These are phyloP conservation scores for Plasmodium inui DNA, from an alignment of 169 alveolate species.

Conservation along the genomic window DNA sequence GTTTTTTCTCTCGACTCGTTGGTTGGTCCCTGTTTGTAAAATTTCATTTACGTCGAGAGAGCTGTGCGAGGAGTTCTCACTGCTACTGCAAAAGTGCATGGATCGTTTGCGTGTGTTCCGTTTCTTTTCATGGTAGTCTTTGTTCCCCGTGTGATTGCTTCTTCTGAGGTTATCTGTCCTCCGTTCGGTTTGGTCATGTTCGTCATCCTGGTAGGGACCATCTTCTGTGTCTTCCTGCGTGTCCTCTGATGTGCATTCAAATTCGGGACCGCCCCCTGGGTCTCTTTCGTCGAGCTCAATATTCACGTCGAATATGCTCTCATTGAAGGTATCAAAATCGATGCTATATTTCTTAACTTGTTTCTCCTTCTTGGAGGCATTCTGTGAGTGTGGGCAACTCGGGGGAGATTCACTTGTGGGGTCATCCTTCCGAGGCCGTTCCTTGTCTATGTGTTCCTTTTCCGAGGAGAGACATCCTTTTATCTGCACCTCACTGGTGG, in stretches of 20 bases:
- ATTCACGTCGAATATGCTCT: slow-evolving; percentile 30
- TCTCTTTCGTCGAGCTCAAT: slow-evolving; percentile 11
- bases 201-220: not conserved
- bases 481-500: not conserved
- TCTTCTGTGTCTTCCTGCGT: not conserved
- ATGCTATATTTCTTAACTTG: slow-evolving; percentile 31
- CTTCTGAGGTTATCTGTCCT: not conserved
- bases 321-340: slow-evolving; percentile 50
- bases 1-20: slow-evolving; percentile 29
- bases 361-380: not conserved
- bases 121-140: not conserved
- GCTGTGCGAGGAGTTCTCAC: not conserved
- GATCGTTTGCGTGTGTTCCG: not conserved
- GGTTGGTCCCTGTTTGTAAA: slow-evolving; percentile 23
- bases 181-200: not conserved
- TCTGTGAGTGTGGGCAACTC: not conserved
- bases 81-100: not conserved
- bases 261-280: not conserved
- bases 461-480: not conserved
- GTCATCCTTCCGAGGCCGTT: not conserved
- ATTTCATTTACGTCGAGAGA: slow-evolving; percentile 26
- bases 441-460: not conserved
- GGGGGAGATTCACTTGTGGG: not conserved
- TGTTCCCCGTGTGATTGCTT: not conserved
- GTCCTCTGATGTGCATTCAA: not conserved